Base-by-base conservation (phyloP, 1,284 basidiomycete species). In the Marasmius fiardii region DNA sequence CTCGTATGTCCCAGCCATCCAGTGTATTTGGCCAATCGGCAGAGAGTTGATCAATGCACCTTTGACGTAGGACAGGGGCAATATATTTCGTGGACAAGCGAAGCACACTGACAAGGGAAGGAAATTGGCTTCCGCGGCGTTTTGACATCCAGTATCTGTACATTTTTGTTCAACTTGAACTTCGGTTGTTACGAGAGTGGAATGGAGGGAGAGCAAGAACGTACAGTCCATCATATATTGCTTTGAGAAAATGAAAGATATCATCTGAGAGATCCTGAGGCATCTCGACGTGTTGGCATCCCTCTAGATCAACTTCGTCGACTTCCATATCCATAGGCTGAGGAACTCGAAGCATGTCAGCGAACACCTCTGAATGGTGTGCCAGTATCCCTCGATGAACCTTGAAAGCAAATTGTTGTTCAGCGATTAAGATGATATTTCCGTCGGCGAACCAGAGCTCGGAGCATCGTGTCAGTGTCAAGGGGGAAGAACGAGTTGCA, bases 21-120 rank as follows among this genome's bases (percentile, higher is more conserved):
- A 90, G 77, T 0, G 82, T 82, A 7, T 73, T 66, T 0, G 87
- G 87, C 82, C 85, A 90, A 58, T 87, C 84, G 23, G 72, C 68
- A 24, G 72, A 64, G 14, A 90, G 74, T 26, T 82, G 82, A 2
- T 71, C 72, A 18, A 88, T 66, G 54, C 85, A 86, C 50, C 75
- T 80, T 26, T 69, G 60, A 0, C 83, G 81, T 7, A 88, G 78
- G 49, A 78, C 73, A 35, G 86, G 80, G 39, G 88, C 77, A 50
- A 86, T 71, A 64, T 90, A 90, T 67, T 90, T 90, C 34, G 79
- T 79, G 0, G 86, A 83, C 0, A 90, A 69, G 11, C 87, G 83
- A 8, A 89, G 75, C 26, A 86, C 78, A 10, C 81, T 78, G 1
- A 85, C 75, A 18, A 89, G 68, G 3, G 72, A 69, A 0, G 76